Evolutionary conservation across 192 early-diverging fungal species (phyloP).

Genomic region (Tieghemiomyces parasiticus): DNA sequence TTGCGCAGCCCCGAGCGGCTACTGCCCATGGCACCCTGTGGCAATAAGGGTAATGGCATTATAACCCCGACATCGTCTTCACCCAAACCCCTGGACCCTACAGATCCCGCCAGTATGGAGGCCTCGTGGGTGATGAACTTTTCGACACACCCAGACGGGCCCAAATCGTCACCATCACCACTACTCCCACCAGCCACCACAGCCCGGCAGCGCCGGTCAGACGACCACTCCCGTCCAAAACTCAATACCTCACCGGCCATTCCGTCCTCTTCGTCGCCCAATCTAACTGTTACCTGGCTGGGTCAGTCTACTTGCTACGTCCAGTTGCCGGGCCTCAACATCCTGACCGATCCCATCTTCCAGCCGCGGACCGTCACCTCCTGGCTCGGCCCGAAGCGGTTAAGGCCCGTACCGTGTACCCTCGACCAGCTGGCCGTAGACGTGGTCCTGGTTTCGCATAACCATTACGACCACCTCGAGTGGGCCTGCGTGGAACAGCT

Average conservation of each 20-base stretch:
- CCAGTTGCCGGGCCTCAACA: slow-evolving; percentile 32
- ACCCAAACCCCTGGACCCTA: neutral
- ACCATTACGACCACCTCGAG: slow-evolving; percentile 30
- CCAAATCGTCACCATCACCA: no score
- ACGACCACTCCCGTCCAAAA: no score
- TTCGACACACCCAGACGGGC: neutral
- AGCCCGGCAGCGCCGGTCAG: no score
- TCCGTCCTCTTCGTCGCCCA: no score
- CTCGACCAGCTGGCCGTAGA: slow-evolving; percentile 23
- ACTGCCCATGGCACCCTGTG: neutral
- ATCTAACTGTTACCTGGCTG: slow-evolving; percentile 8
- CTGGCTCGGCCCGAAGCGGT: slow-evolving; percentile 27
- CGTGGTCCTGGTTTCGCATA: slow-evolving; percentile 27
- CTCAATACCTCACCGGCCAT: no score
- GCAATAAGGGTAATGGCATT: no score
- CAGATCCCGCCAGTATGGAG: neutral
- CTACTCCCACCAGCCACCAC: no score
- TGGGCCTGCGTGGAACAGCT: slow-evolving; percentile 18
- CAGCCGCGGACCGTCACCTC: slow-evolving; percentile 23
- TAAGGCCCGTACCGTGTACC: slow-evolving; percentile 23
- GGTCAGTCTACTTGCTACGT: slow-evolving; percentile 33
- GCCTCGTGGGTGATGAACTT: neutral
- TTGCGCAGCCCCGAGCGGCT: neutral
- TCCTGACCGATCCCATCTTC: slow-evolving; percentile 33
- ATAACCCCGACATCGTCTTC: no score